Evolutionary conservation across 2,329 filamentous ascomycete genomes (phyloP).

Genomic region (Verticillium albo-atrum): DNA sequence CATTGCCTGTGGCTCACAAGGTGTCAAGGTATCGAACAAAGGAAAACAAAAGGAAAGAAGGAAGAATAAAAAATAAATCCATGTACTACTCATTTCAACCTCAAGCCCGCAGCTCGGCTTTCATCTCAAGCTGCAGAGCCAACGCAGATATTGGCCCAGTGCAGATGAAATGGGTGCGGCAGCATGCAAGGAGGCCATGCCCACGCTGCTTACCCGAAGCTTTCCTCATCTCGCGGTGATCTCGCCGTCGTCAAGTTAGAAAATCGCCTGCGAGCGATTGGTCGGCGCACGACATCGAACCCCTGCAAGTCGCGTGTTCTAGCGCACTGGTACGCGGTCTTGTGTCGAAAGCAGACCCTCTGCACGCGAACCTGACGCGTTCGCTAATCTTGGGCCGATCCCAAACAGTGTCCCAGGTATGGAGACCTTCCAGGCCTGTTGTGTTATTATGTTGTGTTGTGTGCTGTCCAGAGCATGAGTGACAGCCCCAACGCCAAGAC

Average conservation of each 20-base stretch:
- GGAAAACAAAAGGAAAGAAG: neutral
- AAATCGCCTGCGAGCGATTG: neutral
- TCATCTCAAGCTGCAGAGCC: neutral
- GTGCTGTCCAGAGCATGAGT: no score
- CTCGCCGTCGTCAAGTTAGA: neutral
- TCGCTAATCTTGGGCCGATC: constrained; percentile 5
- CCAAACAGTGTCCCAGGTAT: neutral
- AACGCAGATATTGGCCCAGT: neutral
- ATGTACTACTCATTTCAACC: neutral
- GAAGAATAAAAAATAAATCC: neutral
- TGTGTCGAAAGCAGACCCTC: neutral
- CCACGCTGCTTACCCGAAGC: neutral
- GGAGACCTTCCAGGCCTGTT: neutral
- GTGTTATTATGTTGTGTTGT: neutral
- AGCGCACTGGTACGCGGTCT: neutral
- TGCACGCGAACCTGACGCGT: constrained; percentile 3
- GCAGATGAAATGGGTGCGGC: neutral
- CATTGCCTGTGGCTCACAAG: neutral
- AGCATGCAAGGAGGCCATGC: neutral
- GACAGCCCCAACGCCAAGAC: neutral
- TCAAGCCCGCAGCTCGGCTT: neutral
- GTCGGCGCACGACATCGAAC: neutral
- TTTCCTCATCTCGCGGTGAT: neutral
- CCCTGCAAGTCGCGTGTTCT: neutral
- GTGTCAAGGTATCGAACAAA: neutral